These are phyloP conservation scores for Cylindricascospora bacillispora DNA, from an alignment of 1,139 yeast genomes.

Conservation along the genomic window DNA sequence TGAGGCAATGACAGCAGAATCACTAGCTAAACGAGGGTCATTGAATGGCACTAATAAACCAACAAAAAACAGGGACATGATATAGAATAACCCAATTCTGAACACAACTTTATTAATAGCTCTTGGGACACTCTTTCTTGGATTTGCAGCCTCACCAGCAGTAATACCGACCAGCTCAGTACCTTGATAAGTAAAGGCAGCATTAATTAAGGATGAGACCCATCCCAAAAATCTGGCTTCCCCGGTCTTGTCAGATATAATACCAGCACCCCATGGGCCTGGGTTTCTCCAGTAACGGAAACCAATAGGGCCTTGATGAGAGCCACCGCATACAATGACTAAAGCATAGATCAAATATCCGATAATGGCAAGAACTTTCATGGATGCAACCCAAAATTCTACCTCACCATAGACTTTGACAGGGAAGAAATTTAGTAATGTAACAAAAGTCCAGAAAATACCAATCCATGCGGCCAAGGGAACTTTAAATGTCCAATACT, in stretches of 20 bases:
- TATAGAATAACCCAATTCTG: constrained; percentile 63
- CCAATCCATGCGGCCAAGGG: constrained; percentile 61
- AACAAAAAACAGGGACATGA: constrained; percentile 52
- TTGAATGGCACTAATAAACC: constrained; percentile 64
- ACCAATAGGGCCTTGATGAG: constrained; percentile 55
- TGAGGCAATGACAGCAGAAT: constrained; percentile 39
- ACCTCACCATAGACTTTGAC: constrained; percentile 55
- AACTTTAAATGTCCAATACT: constrained; percentile 62
- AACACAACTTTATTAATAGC: constrained; percentile 69
- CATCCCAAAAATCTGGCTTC: constrained; percentile 51
- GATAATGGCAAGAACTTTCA: constrained; percentile 57
- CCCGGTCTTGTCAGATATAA: constrained; percentile 29
- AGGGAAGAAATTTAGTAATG: constrained; percentile 43
- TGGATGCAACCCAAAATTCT: constrained; percentile 55
- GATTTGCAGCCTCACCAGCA: constrained; percentile 69
- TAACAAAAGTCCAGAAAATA: constrained; percentile 49
- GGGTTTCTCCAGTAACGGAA: constrained; percentile 60
- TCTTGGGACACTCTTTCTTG: constrained; percentile 63
- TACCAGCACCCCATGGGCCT: constrained; percentile 48
- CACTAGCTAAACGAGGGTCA: constrained; percentile 32
- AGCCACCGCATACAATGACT: constrained; percentile 64
- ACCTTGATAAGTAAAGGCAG: constrained; percentile 71
- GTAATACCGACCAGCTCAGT: constrained; percentile 65
- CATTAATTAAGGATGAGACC: constrained; percentile 49
- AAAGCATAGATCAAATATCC: constrained; percentile 62